These are phyloP conservation scores for Epithele typhae DNA, from an alignment of 768 basidiomycete species.

Conservation along the genomic window DNA sequence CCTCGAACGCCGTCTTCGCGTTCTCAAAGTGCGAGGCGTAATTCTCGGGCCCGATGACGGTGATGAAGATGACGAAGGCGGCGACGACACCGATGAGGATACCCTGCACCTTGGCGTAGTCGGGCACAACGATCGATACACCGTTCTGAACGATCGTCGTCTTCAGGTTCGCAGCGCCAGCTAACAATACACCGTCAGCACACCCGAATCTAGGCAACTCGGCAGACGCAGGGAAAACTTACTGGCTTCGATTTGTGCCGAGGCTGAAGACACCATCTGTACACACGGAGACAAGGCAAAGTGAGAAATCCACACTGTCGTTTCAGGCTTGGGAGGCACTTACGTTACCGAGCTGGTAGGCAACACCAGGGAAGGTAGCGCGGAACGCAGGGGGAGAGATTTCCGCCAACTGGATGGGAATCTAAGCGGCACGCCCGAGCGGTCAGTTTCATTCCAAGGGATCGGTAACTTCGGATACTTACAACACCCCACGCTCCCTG, in stretches of 20 bases:
- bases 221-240: slow-evolving; percentile 11
- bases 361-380: slow-evolving; percentile 81
- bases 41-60: slow-evolving; percentile 73
- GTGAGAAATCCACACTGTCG: too few relatives aligned
- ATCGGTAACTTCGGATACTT: slow-evolving; percentile 23
- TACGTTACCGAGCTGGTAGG: slow-evolving; percentile 78
- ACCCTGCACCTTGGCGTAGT: slow-evolving; percentile 61
- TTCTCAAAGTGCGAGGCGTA: slow-evolving; percentile 73
- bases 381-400: slow-evolving; percentile 87
- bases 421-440: slow-evolving; percentile 23
- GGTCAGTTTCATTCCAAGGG: neutral
- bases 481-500: slow-evolving; percentile 92
- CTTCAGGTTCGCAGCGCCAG: slow-evolving; percentile 37
- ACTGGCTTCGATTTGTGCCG: slow-evolving; percentile 31
- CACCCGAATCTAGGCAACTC: too few relatives aligned
- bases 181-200: too few relatives aligned
- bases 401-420: slow-evolving; percentile 79
- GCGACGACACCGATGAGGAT: slow-evolving; percentile 84
- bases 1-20: slow-evolving; percentile 73
- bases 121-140: slow-evolving; percentile 29
- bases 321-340: slow-evolving; percentile 10
- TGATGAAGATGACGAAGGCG: slow-evolving; percentile 71
- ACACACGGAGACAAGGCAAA: too few relatives aligned
- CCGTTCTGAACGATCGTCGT: slow-evolving; percentile 29
- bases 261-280: slow-evolving; percentile 28